These are phyloP conservation scores for Brassica balearica DNA, from an alignment of 441 rosid species.

Conservation along the genomic window DNA sequence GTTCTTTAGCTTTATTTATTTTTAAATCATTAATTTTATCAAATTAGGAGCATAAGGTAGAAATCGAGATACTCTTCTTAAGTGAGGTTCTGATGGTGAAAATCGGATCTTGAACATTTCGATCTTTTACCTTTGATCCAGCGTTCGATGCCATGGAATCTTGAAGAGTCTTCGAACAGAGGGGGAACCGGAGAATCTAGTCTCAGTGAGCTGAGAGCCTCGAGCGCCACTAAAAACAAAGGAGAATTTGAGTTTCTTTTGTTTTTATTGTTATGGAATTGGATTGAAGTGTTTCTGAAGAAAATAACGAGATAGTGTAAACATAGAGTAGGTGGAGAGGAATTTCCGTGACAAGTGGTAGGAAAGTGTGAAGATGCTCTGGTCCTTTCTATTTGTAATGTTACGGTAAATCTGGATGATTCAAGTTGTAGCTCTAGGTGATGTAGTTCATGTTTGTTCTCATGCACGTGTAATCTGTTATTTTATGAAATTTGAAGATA, in stretches of 20 bases:
- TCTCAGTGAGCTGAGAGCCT: conserved; percentile 76
- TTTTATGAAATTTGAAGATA: too few relatives aligned
- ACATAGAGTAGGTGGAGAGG: conserved; percentile 40
- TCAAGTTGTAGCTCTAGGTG: too few relatives aligned
- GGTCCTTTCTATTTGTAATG: too few relatives aligned
- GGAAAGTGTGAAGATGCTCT: conserved; percentile 26
- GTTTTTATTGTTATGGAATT: not conserved
- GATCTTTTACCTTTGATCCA: conserved; percentile 83
- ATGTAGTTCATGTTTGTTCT: too few relatives aligned
- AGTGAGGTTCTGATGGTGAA: conserved; percentile 47
- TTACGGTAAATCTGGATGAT: too few relatives aligned
- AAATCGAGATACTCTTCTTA: conserved; percentile 88
- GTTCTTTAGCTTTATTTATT: too few relatives aligned
- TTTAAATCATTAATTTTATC: too few relatives aligned
- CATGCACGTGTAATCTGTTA: too few relatives aligned
- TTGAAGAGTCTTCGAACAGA: conserved; percentile 53
- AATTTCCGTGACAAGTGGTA: conserved; percentile 80
- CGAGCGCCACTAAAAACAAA: conserved; percentile 60
- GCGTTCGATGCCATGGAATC: conserved; percentile 57
- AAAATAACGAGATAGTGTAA: conserved; percentile 20
- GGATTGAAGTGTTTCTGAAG: conserved; percentile 23
- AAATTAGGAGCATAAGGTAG: conserved; percentile 48
- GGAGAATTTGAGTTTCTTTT: not conserved
- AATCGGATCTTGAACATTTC: conserved; percentile 61
- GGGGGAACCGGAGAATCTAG: conserved; percentile 51